Percentiles rank a stretch among this genome's conserved stretches.
phyloP scores from a whole-genome alignment of 768 basidiomycete species.

The Rhizopogon rudus region DNA sequence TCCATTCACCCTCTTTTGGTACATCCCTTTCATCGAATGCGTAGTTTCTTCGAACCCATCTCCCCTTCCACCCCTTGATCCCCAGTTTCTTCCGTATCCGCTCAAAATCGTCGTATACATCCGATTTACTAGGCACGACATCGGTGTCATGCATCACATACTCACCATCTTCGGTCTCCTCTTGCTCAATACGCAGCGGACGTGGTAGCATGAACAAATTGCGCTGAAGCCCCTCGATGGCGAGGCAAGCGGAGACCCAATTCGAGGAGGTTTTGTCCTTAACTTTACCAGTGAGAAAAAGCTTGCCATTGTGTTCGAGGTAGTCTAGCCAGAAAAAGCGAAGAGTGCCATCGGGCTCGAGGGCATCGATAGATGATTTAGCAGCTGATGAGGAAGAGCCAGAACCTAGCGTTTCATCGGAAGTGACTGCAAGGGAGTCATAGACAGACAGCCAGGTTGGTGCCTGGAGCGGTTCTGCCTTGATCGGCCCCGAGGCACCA shows the following conservation, averaged over 20 bases:
- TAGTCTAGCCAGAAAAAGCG: constrained; percentile 97
- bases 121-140: constrained; percentile 58
- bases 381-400: constrained; percentile 30
- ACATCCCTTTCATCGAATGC: constrained; percentile 79
- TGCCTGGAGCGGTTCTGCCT: constrained; percentile 41
- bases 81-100: constrained; percentile 63
- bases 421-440: constrained; percentile 59
- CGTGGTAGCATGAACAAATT: constrained; percentile 90
- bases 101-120: constrained; percentile 84
- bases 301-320: constrained; percentile 76
- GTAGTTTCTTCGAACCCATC: constrained; percentile 86
- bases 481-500: constrained; percentile 18
- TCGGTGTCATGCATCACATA: constrained; percentile 61
- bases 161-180: constrained; percentile 25
- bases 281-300: constrained; percentile 91
- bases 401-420: constrained; percentile 55
- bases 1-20: constrained; percentile 80
- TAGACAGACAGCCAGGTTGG: constrained; percentile 74
- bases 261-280: constrained; percentile 61
- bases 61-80: constrained; percentile 74
- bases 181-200: constrained; percentile 44
- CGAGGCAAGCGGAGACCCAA: constrained; percentile 85
- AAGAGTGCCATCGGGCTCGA: constrained; percentile 82
- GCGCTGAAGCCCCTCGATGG: constrained; percentile 79
- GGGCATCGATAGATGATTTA: constrained; percentile 45